phyloP scores from a whole-genome alignment of 2,329 filamentous ascomycete species.

The Lasiodiplodia sp. region DNA sequence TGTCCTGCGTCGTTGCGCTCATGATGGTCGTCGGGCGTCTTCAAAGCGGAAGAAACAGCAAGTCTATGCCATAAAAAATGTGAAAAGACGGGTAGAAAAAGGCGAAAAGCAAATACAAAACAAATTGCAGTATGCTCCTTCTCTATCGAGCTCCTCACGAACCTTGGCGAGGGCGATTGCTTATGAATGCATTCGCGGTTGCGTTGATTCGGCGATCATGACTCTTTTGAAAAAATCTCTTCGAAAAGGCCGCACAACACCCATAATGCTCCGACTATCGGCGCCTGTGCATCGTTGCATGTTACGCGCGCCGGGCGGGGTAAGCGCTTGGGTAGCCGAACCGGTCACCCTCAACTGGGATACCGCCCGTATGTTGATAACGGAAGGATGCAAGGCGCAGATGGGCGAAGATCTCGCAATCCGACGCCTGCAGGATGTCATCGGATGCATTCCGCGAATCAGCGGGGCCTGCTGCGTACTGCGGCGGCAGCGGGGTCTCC shows the following conservation, averaged over 20 bases:
- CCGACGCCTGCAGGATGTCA: not conserved
- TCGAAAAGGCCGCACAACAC: constrained; percentile 5
- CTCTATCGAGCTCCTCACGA: not conserved
- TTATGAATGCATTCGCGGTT: constrained; percentile 3
- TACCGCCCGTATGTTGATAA: not conserved
- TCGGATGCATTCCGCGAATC: constrained; percentile 9
- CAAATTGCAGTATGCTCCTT: not conserved
- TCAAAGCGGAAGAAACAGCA: not conserved
- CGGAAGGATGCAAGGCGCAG: not conserved
- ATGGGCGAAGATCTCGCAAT: not conserved
- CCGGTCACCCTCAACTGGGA: constrained; percentile 14
- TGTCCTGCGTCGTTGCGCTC: not conserved
- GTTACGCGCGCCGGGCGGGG: not conserved
- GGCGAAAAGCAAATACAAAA: not conserved
- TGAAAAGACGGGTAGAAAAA: not conserved
- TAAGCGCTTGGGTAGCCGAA: not conserved
- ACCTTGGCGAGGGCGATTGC: not conserved
- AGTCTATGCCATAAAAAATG: not conserved
- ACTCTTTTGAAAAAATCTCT: constrained; percentile 2
- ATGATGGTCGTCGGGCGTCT: not conserved
- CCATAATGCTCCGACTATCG: not conserved
- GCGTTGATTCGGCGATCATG: constrained; percentile 2
- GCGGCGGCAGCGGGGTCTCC: not conserved
- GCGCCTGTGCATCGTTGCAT: not conserved
- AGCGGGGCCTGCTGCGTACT: not conserved